A percentile compares a stretch with the other conserved stretches of the same genome.
Evolutionary conservation across 2,329 filamentous ascomycete species (phyloP).

Genomic region (Paracamarosporium sp.): DNA sequence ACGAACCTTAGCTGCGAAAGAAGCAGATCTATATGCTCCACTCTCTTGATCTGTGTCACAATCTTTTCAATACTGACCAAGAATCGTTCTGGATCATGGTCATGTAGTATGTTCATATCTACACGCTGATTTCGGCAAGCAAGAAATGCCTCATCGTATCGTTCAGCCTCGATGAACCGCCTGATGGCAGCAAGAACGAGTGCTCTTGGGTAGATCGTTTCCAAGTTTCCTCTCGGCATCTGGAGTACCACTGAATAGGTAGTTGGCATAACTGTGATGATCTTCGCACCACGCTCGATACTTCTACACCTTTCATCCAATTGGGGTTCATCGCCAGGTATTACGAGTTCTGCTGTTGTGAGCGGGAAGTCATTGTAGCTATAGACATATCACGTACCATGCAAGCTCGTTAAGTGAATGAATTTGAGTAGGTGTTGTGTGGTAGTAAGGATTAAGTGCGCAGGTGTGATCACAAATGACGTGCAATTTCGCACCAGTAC

Average conservation of each 20-base stretch:
- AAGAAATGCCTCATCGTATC: constrained; percentile 84
- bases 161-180: constrained; percentile 76
- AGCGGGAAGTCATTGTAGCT: not conserved
- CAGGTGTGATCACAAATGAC: constrained; percentile 81
- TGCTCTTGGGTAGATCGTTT: constrained; percentile 92
- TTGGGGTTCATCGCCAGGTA: constrained; percentile 88
- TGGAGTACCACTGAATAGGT: constrained; percentile 87
- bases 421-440: constrained; percentile 94
- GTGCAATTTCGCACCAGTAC: constrained; percentile 86
- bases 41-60: constrained; percentile 81
- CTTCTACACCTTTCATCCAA: constrained; percentile 90
- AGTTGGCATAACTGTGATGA: constrained; percentile 89
- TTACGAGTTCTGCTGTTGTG: constrained; percentile 69
- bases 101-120: constrained; percentile 96
- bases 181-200: constrained; percentile 92
- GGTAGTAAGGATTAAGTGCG: constrained; percentile 90
- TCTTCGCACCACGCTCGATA: constrained; percentile 84
- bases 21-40: constrained; percentile 87
- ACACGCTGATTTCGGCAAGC: constrained; percentile 92
- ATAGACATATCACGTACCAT: constrained; percentile 60
- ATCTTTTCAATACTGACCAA: constrained; percentile 77
- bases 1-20: constrained; percentile 80
- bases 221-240: constrained; percentile 94
- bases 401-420: constrained; percentile 73
- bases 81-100: constrained; percentile 89